Conservation (phyloP, 768 basidiomycete genomes). For the Trametes sanguinea region DNA sequence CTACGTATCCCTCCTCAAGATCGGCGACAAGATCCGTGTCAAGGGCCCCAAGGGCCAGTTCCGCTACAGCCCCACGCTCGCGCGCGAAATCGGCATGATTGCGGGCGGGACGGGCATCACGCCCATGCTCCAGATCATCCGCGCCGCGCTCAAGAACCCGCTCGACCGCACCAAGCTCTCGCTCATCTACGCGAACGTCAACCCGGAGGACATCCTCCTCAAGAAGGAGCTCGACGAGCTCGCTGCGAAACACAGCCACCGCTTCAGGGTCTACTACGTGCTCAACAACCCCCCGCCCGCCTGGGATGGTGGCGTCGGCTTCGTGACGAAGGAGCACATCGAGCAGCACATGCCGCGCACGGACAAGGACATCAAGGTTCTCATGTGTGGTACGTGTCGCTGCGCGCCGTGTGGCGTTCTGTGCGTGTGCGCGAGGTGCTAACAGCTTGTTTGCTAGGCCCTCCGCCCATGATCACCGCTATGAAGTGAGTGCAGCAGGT, state of each 20-base stretch:
- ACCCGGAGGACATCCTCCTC: conserved; percentile 88
- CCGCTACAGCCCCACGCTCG: conserved; percentile 72
- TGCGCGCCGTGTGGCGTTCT: no score
- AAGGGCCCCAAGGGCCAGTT: conserved; percentile 98
- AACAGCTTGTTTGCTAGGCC: conserved; percentile 42
- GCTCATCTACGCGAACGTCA: conserved; percentile 97
- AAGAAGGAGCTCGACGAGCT: conserved; percentile 86
- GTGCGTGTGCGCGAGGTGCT: background rate
- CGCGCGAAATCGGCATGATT: conserved; percentile 91
- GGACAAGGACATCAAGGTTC: conserved; percentile 65
- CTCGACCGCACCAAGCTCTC: conserved; percentile 77
- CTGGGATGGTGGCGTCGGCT: conserved; percentile 91
- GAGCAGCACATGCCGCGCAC: conserved; percentile 70
- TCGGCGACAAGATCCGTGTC: conserved; percentile 86
- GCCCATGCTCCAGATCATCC: conserved; percentile 98
- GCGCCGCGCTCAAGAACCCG: conserved; percentile 90
- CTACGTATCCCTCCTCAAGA: conserved; percentile 75
- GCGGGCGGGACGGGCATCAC: conserved; percentile 99
- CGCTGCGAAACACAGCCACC: conserved; percentile 55
- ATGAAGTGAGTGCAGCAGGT: conserved; percentile 60
- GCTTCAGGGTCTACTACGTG: conserved; percentile 86
- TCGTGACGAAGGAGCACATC: conserved; percentile 92
- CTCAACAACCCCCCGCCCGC: conserved; percentile 89
- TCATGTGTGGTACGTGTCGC: conserved; percentile 71
- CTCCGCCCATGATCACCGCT: conserved; percentile 75